Evolutionary conservation across 345 rosid species (phyloP), one percentile per base, ranked within the genome.

Genomic region (Acer negundo): DNA sequence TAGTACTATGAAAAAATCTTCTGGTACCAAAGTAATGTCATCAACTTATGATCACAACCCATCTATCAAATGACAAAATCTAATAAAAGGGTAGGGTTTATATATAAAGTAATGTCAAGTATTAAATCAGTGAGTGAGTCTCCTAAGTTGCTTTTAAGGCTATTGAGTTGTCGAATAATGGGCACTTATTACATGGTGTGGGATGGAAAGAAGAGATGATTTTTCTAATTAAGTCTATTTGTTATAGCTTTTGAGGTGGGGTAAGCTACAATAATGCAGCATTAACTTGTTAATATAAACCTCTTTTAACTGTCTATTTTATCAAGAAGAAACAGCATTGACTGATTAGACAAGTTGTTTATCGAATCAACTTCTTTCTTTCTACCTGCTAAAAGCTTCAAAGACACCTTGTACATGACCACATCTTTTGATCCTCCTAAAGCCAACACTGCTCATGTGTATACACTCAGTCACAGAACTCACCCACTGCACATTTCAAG

Each of bases 161-260:
- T 56, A 51, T 77, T 80, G 86, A 83, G 88, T 75, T 83, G 88
- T 85, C 84, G 62, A 66, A 28, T 77, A 70, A 77, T 74, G 81
- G 71, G 73, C 15, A 47, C 44, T 75, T 62, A 61, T 74, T 61
- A 80, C 74, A 58, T 76, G 81, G 80, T 42, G 22, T 78, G 62
- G 76, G 58, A 66, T 64, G 53, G 55, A 61, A 78, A 70, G 68
- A 56, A n/a, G 10, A 56, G 77, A 73, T 6, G 69, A 59, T 78
- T 85, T 80, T 62, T 79, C 75, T 74, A 66, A 79, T 79, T 70
- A 82, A 13, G 35, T 78, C 66, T 79, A 20, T 78, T 69, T 10
- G 66, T 62, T 69, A 26, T 64, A 28, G 69, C 53, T 74, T 63
- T 46, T 70, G 3, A 28, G 51, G 81, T 83, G 79, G 81, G 72